phyloP scores from a whole-genome alignment of 768 basidiomycete species.

The Kockovaella imperatae region DNA sequence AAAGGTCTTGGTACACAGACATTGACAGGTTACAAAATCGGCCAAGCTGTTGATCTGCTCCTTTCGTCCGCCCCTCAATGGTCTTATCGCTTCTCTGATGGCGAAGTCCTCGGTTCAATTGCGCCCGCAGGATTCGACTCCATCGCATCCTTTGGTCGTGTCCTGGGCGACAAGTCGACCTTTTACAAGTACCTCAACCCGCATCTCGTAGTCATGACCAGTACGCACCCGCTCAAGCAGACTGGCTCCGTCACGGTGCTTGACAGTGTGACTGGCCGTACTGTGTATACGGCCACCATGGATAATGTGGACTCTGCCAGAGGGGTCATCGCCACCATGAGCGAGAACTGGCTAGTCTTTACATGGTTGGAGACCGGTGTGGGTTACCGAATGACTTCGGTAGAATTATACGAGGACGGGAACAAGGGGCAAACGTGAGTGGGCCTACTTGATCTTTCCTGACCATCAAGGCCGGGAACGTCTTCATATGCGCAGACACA shows the following conservation, averaged over 20 bases:
- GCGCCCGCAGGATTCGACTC: conserved; percentile 48
- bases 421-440: conserved; percentile 66
- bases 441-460: background rate
- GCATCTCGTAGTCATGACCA: conserved; percentile 62
- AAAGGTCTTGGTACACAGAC: no score
- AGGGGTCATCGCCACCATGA: conserved; percentile 57
- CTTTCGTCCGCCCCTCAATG: conserved; percentile 58
- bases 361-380: conserved; percentile 65
- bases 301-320: conserved; percentile 44
- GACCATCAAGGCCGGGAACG: conserved; percentile 50
- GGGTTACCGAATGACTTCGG: conserved; percentile 67
- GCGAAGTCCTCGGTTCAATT: conserved; percentile 56
- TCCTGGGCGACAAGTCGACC: conserved; percentile 76
- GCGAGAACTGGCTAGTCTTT: conserved; percentile 91
- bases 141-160: conserved; percentile 71
- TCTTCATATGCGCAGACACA: conserved; percentile 54
- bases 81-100: conserved; percentile 54
- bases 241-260: conserved; percentile 65
- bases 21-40: no score
- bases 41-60: conserved; percentile 6
- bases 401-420: conserved; percentile 85
- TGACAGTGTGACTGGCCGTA: conserved; percentile 69
- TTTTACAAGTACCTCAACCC: conserved; percentile 93
- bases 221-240: conserved; percentile 44
- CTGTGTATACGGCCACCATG: conserved; percentile 61